A percentile compares a stretch with the other conserved stretches of the same genome.
These are phyloP conservation scores for Neotropicomus parvogracilis DNA, from an alignment of 1,284 basidiomycete genomes.

Conservation along the genomic window DNA sequence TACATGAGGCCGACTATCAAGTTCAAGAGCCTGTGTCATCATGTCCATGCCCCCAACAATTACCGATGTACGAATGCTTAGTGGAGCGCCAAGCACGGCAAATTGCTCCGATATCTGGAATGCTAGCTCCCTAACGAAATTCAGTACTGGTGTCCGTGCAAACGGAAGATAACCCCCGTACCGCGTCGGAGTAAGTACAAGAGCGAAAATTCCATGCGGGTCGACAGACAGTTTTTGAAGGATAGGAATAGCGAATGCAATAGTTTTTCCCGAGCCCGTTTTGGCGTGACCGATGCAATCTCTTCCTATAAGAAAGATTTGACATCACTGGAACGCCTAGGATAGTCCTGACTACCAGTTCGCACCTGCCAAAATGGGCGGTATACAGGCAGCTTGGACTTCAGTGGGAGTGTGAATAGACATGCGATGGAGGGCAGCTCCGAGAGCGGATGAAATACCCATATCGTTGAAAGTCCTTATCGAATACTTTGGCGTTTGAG, in stretches of 20 bases:
- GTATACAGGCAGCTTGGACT: slow-evolving; percentile 89
- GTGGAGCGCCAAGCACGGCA: slow-evolving; percentile 79
- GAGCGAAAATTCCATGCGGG: slow-evolving; percentile 91
- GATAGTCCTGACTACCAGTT: slow-evolving; percentile 3
- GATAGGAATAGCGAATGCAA: slow-evolving; percentile 95
- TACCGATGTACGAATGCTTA: slow-evolving; percentile 82
- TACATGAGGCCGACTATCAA: slow-evolving; percentile 85
- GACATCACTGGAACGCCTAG: not conserved
- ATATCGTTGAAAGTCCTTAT: slow-evolving; percentile 60
- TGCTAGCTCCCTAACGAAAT: slow-evolving; percentile 75
- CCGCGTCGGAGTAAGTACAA: slow-evolving; percentile 94
- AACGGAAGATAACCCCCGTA: slow-evolving; percentile 35
- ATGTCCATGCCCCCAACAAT: slow-evolving; percentile 99
- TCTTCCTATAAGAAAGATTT: slow-evolving; percentile 46
- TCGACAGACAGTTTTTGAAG: slow-evolving; percentile 85
- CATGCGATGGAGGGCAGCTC: slow-evolving; percentile 73
- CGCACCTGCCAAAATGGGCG: slow-evolving; percentile 77
- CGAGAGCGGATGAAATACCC: slow-evolving; percentile 71
- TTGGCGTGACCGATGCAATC: slow-evolving; percentile 98
- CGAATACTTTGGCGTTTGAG: not conserved
- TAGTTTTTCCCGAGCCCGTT: slow-evolving; percentile 97
- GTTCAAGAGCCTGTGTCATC: slow-evolving; percentile 89
- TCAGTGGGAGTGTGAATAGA: slow-evolving; percentile 86
- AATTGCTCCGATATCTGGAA: slow-evolving; percentile 98
- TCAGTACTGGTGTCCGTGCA: not conserved